phyloP scores from a whole-genome alignment of 2,329 filamentous ascomycete genomes.

The Ophiosphaerella herpotricha region DNA sequence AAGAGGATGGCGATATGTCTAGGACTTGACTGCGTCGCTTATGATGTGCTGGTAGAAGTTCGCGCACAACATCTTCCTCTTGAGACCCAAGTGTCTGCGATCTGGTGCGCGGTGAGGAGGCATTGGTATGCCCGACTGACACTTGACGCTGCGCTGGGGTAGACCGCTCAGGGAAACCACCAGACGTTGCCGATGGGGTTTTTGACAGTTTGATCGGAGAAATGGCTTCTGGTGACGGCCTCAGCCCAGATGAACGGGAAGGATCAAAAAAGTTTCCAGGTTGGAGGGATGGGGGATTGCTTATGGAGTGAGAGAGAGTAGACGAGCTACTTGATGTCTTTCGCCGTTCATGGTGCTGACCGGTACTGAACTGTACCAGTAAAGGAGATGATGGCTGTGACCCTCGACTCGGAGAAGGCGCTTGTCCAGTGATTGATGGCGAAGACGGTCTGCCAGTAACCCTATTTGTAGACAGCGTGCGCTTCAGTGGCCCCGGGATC shows the following conservation, averaged over 20 bases:
- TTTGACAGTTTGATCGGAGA: slow-evolving; percentile 59
- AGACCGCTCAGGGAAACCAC: slow-evolving; percentile 48
- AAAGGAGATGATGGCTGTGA: slow-evolving; percentile 87
- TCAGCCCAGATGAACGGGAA: slow-evolving; percentile 61
- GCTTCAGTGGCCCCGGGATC: slow-evolving; percentile 77
- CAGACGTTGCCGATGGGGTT: slow-evolving; percentile 52
- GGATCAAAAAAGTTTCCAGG: slow-evolving; percentile 74
- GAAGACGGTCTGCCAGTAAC: slow-evolving; percentile 74
- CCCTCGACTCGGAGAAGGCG: slow-evolving; percentile 82
- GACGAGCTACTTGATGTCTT: slow-evolving; percentile 93
- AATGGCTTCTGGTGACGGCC: slow-evolving; percentile 57
- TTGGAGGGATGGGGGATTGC: slow-evolving; percentile 63
- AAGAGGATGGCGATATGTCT: slow-evolving; percentile 95
- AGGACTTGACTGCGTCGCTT: slow-evolving; percentile 94
- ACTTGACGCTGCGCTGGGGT: slow-evolving; percentile 39
- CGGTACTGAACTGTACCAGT: slow-evolving; percentile 94
- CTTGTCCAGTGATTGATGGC: slow-evolving; percentile 79
- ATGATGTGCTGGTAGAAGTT: slow-evolving; percentile 69
- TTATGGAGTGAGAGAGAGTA: slow-evolving; percentile 78
- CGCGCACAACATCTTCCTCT: slow-evolving; percentile 78
- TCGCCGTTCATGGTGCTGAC: slow-evolving; percentile 78
- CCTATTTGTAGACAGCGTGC: slow-evolving; percentile 82
- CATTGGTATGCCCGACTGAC: slow-evolving; percentile 25
- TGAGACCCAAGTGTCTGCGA: slow-evolving; percentile 94
- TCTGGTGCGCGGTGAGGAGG: slow-evolving; percentile 67